Percentiles rank a stretch among this genome's conserved stretches.
Conservation (phyloP, 1,139 yeast species). For the Blastobotrys apis region DNA sequence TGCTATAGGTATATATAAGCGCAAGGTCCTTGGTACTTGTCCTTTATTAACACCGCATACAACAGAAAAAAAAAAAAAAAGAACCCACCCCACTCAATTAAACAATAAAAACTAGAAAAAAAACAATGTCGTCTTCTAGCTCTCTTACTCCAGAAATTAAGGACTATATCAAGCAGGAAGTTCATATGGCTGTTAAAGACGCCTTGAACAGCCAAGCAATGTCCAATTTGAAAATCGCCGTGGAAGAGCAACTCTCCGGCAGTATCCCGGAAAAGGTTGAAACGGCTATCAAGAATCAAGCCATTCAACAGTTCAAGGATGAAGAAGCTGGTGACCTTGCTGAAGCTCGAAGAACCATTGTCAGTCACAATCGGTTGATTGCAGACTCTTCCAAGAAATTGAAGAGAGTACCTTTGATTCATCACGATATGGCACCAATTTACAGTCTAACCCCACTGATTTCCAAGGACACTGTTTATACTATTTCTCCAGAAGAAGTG, state of each 20-base stretch:
- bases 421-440: constrained; percentile 6
- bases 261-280: constrained; percentile 6
- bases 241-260: not conserved
- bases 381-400: constrained; percentile 1
- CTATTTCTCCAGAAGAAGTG: constrained; percentile 1
- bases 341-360: constrained; percentile 9
- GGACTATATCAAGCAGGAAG: not conserved
- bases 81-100: too few relatives aligned
- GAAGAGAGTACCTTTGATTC: constrained; percentile 9
- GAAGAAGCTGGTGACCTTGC: constrained; percentile 2
- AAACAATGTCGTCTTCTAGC: not conserved
- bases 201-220: not conserved
- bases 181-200: constrained; percentile 1
- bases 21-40: too few relatives aligned
- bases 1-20: too few relatives aligned
- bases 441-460: constrained; percentile 9
- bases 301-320: not conserved
- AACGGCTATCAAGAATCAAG: constrained; percentile 2
- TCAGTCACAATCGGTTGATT: constrained; percentile 8
- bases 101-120: not conserved
- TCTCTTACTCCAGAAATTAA: constrained; percentile 6
- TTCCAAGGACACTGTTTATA: constrained; percentile 1
- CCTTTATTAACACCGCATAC: too few relatives aligned
- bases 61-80: too few relatives aligned
- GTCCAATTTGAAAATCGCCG: not conserved